A percentile compares a stretch with the other conserved stretches of the same genome.
These are phyloP conservation scores for Hemisphaericaspora xylanilytica DNA, from an alignment of 1,139 yeast species.

Conservation along the genomic window DNA sequence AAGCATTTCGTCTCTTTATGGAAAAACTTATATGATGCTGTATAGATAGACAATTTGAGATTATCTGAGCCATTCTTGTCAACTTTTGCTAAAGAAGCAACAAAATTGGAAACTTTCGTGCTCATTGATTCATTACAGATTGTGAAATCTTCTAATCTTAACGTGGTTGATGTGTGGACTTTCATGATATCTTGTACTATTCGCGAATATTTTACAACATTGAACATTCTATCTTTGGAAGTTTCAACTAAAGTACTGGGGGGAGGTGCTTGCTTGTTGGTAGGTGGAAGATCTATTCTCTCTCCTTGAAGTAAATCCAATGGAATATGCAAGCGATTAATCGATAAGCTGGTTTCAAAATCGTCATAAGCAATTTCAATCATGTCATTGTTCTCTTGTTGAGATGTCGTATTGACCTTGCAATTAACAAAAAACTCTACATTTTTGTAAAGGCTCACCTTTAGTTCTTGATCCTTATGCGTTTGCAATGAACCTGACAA, in stretches of 20 bases:
- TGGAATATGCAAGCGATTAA: constrained; percentile 29
- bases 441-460: constrained; percentile 26
- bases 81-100: constrained; percentile 15
- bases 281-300: too few species aligned
- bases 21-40: constrained; percentile 29
- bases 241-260: neutral
- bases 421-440: constrained; percentile 28
- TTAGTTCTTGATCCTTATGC: constrained; percentile 15
- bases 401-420: constrained; percentile 26
- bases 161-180: constrained; percentile 16
- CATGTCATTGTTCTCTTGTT: constrained; percentile 14
- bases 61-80: constrained; percentile 11
- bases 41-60: constrained; percentile 13
- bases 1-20: constrained; percentile 33
- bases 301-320: constrained; percentile 19
- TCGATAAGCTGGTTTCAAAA: constrained; percentile 19
- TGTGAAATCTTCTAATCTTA: constrained; percentile 33
- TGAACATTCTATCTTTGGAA: neutral
- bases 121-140: constrained; percentile 19
- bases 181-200: constrained; percentile 10
- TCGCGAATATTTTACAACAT: constrained; percentile 6
- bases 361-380: constrained; percentile 16
- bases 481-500: constrained; percentile 32
- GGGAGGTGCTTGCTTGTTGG: neutral
- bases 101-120: constrained; percentile 22